Conservation (phyloP, 306 rosid species). For the Canavalia ensiformis region DNA sequence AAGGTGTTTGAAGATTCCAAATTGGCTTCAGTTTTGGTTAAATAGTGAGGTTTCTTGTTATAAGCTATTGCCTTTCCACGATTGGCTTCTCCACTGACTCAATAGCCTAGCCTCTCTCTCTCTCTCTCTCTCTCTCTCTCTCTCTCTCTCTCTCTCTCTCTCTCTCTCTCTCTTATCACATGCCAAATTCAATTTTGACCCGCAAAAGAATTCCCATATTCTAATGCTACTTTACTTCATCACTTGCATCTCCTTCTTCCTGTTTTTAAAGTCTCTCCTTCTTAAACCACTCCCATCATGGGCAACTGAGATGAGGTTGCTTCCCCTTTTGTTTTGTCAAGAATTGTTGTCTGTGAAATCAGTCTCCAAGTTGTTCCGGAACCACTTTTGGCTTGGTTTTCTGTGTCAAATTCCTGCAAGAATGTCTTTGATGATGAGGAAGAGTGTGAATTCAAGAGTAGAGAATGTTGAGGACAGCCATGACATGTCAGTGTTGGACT, state of each 20-base stretch:
- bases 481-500: constrained; percentile 67
- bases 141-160: constrained; percentile 9
- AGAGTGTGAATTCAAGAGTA: constrained; percentile 55
- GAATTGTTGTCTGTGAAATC: constrained; percentile 49
- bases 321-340: constrained; percentile 58
- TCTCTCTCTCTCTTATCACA: constrained; percentile 40
- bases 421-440: constrained; percentile 66
- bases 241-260: constrained; percentile 67
- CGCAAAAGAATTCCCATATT: constrained; percentile 40
- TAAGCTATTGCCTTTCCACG: constrained; percentile 45
- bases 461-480: constrained; percentile 68
- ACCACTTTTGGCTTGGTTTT: constrained; percentile 45
- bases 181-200: constrained; percentile 61
- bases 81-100: constrained; percentile 45
- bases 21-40: constrained; percentile 36
- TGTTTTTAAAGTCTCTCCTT: constrained; percentile 66
- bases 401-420: constrained; percentile 48
- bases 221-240: constrained; percentile 77
- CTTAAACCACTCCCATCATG: constrained; percentile 65
- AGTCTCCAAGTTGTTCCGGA: constrained; percentile 43
- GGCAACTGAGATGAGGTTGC: constrained; percentile 65
- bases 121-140: constrained; percentile 11
- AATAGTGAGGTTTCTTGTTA: constrained; percentile 26
- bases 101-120: background rate
- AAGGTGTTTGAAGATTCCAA: constrained; percentile 55